phyloP scores from a whole-genome alignment of 1,284 basidiomycete genomes.

The Mycena citricolor region DNA sequence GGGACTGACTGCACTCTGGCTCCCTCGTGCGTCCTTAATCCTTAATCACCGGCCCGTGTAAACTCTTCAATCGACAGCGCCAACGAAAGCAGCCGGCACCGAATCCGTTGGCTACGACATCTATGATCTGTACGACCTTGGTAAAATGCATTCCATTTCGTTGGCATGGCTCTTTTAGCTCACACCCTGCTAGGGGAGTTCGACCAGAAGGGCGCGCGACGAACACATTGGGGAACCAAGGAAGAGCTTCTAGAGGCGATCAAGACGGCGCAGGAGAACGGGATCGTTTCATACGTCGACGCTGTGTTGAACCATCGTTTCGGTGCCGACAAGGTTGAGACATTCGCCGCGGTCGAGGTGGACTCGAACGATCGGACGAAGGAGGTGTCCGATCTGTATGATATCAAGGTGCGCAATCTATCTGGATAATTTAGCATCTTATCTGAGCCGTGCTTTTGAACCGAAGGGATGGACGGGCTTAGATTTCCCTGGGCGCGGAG shows the following conservation, averaged over 20 bases:
- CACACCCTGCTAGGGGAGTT: slow-evolving; percentile 80
- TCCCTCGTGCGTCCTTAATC: slow-evolving; percentile 64
- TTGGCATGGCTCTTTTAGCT: slow-evolving; percentile 2
- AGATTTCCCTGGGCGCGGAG: slow-evolving; percentile 75
- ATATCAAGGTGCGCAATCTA: slow-evolving; percentile 72
- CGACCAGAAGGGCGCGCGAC: slow-evolving; percentile 72
- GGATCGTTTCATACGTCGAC: slow-evolving; percentile 72
- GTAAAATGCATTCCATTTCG: slow-evolving; percentile 32
- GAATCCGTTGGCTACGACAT: slow-evolving; percentile 44
- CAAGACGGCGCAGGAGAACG: slow-evolving; percentile 51
- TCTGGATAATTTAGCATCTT: neutral
- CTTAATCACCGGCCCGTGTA: slow-evolving; percentile 31
- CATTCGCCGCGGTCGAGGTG: slow-evolving; percentile 73
- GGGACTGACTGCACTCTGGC: slow-evolving; percentile 84
- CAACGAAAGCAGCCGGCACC: slow-evolving; percentile 59
- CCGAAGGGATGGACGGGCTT: slow-evolving; percentile 82
- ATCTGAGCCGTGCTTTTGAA: neutral
- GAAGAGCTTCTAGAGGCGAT: slow-evolving; percentile 77
- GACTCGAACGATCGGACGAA: slow-evolving; percentile 62
- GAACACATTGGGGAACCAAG: slow-evolving; percentile 89
- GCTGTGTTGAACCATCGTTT: slow-evolving; percentile 79
- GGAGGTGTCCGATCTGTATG: slow-evolving; percentile 57
- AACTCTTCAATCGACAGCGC: slow-evolving; percentile 23
- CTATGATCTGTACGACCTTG: slow-evolving; percentile 81
- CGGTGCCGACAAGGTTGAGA: slow-evolving; percentile 81